Evolutionary conservation across 2,329 filamentous ascomycete species (phyloP).

Genomic region (Zalaria sp.): DNA sequence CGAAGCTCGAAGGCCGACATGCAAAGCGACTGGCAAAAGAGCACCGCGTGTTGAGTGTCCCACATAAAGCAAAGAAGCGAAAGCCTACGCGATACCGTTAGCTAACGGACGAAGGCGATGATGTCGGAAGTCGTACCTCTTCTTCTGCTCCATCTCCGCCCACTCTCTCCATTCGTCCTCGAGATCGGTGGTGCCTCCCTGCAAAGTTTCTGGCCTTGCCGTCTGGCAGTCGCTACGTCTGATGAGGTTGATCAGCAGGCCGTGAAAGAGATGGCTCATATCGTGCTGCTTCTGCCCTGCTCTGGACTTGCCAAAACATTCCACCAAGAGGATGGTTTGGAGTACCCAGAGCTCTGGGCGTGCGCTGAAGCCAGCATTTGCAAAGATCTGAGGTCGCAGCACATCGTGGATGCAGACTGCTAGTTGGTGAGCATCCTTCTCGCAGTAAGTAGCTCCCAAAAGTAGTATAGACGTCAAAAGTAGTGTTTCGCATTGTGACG

Average conservation of each 20-base stretch:
- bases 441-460: constrained; percentile 48
- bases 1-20: constrained; percentile 52
- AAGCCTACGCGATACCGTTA: constrained; percentile 19
- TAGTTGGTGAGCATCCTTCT: constrained; percentile 44
- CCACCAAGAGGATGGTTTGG: constrained; percentile 47
- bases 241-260: constrained; percentile 40
- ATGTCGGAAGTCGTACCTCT: constrained; percentile 25
- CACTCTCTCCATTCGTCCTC: constrained; percentile 38
- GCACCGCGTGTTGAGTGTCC: constrained; percentile 50
- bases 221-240: constrained; percentile 38
- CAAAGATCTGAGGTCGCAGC: constrained; percentile 44
- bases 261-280: constrained; percentile 47
- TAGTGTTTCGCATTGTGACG: constrained; percentile 34
- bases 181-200: constrained; percentile 23
- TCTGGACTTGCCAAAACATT: constrained; percentile 50
- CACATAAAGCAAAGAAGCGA: constrained; percentile 51
- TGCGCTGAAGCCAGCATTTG: constrained; percentile 41
- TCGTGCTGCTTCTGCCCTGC: constrained; percentile 51
- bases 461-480: constrained; percentile 41
- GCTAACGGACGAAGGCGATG: background rate
- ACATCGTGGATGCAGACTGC: constrained; percentile 48
- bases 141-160: constrained; percentile 43
- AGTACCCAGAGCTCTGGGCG: constrained; percentile 48
- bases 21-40: constrained; percentile 52
- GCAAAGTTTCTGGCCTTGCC: constrained; percentile 22